Evolutionary conservation across 2,329 filamentous ascomycete genomes (phyloP), one percentile per base, ranked within the genome.

Genomic region (Cryphonectria parasitica): DNA sequence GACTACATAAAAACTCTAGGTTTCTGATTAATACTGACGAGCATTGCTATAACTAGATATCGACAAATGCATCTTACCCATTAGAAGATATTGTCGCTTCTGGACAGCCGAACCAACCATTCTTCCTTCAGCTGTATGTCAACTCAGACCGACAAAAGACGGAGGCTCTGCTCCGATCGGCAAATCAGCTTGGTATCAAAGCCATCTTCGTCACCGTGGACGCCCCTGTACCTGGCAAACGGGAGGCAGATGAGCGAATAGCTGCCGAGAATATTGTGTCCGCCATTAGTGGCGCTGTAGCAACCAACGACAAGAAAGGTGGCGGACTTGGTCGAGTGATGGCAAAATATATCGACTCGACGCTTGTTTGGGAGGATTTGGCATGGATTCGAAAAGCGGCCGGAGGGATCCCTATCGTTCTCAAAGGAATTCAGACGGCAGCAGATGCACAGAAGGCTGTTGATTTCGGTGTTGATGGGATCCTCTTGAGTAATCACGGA

Each of bases 121-220:
- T 87, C 77, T 85, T 87, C 75, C 85, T 87, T 77, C 86, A 88
- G 72, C 78, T 88, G 19, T 88, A 88, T 76, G 85, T 87, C 69
- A 86, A 87, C 77, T 80, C 80, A 1, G 80, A 87, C 69, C 83
- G 84, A 2, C 72, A 79, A 41, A 86, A 86, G 70, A 85, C 86
- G 6, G 80, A 81, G 31, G 80, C 78, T 0, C 79, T 87, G 1
- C 80, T 88, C 15, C 80, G 77, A 4, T 76, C 77, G 60, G 78
- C 79, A 34, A 76, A 77, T 52, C 75, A 74, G 22, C 79, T 83
- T 0, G 83, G 90, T 13, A 88, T 92, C 77, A 77, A 77, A 22
- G 81, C 79, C n/a, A 74, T 83, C 11, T 79, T 88, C 67, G 83
- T 88, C 31, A 89, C 87, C 0, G 86, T 88, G 5, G 87, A 89